phyloP scores from a whole-genome alignment of 169 alveolate species.

The Sarcocystis neurona region DNA sequence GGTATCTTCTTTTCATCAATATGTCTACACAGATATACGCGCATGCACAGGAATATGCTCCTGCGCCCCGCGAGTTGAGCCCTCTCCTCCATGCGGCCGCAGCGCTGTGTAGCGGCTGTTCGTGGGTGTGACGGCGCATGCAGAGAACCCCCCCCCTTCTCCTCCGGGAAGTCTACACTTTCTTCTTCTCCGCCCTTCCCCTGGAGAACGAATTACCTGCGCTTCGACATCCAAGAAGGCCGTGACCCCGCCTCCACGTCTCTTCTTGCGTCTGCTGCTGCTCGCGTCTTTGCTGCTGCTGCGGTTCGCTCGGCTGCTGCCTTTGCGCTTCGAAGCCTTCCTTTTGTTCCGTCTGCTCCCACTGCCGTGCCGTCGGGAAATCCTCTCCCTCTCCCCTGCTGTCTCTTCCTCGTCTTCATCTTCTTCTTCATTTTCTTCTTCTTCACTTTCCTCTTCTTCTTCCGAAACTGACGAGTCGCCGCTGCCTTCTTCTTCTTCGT shows the following conservation, averaged over 20 bases:
- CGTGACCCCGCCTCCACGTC: slow-evolving; percentile 19
- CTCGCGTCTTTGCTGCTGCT: slow-evolving; percentile 13
- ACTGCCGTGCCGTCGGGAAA: background rate
- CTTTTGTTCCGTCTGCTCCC: background rate
- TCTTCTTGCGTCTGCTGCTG: background rate
- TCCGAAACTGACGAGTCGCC: background rate
- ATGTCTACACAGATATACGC: too few relatives aligned
- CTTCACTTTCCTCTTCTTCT: background rate
- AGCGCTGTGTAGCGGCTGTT: background rate
- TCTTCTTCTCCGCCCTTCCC: background rate
- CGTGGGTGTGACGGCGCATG: background rate
- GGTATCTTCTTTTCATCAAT: too few relatives aligned
- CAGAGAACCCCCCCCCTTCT: too few relatives aligned
- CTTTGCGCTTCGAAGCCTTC: background rate
- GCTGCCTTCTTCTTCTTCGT: background rate
- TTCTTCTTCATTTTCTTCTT: background rate
- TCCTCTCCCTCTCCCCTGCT: background rate
- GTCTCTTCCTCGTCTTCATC: background rate
- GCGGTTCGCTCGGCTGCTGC: background rate
- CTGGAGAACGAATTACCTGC: background rate
- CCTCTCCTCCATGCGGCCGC: background rate
- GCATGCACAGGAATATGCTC: background rate
- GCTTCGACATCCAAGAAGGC: slow-evolving; percentile 55
- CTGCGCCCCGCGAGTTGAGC: background rate
- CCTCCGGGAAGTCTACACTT: background rate